Base-by-base conservation (phyloP, 2,329 filamentous ascomycete species). In the Chaetomium olivaceum region DNA sequence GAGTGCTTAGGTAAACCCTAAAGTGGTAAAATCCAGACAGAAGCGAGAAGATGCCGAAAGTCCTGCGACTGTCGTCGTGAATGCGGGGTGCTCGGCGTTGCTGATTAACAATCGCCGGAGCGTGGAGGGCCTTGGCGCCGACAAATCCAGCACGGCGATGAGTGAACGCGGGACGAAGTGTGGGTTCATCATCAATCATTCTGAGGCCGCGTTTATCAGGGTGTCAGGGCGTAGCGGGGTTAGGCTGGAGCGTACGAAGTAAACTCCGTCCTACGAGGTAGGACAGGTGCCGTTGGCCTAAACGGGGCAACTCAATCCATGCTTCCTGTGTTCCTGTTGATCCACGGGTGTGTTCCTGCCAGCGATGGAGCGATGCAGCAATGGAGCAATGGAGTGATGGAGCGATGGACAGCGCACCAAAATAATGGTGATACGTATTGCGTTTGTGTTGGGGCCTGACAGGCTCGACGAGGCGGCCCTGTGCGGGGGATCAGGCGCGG, bases 381-480 rank as follows among this genome's bases (percentile, higher is more conserved):
- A n/a, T 12, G 7, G 7, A 16, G 25, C 23, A 9, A 54, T 25
- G 29, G 25, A 31, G 51, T 25, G 51, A 29, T 29, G 29, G 14
- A 31, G 23, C n/a, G 50, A 48, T 25, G 58, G 58, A 61, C 61
- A 61, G 21, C 33, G n/a, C 48, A 64, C 59, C 55, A 46, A 52
- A 57, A 60, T 29, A 29, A 62, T 62, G 58, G 56, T 64, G 58
- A 59, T 58, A 64, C 62, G 51, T 61, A 50, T 63, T 43, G 23
- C 23, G 64, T 61, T 63, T 63, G 56, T 50, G 61, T 63, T 59
- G 63, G 62, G 36, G 31, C 31, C 55, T 14, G 50, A 31, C 33
- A 50, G 67, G 60, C 60, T 67, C 63, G 67, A 46, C 50, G 43
- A 62, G 36, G 57, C 65, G 67, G 68, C 67, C 65, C 50, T 58